Evolutionary conservation across 2,329 filamentous ascomycete species (phyloP).

Genomic region (Dothistroma pini): DNA sequence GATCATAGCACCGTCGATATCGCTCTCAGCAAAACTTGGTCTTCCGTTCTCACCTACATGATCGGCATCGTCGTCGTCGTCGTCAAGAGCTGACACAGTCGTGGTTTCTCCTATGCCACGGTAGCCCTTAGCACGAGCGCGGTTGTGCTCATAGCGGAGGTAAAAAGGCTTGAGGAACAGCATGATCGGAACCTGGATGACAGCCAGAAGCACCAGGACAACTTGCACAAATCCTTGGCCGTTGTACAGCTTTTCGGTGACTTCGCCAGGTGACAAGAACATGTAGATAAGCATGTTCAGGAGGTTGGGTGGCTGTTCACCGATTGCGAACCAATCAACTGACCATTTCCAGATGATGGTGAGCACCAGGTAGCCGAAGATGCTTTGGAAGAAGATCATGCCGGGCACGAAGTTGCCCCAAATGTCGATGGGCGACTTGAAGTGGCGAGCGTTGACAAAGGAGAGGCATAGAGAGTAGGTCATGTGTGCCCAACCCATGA

Average conservation of each 20-base stretch:
- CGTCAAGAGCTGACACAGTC: conserved; percentile 83
- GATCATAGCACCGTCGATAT: conserved; percentile 84
- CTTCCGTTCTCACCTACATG: conserved; percentile 58
- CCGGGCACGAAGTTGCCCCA: conserved; percentile 97
- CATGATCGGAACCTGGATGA: conserved; percentile 82
- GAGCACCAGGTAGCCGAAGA: conserved; percentile 93
- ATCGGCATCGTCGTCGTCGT: conserved; percentile 68
- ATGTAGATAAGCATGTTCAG: conserved; percentile 99
- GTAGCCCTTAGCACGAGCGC: conserved; percentile 81
- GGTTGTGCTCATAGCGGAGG: conserved; percentile 90
- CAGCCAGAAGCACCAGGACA: conserved; percentile 73
- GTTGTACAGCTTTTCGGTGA: conserved; percentile 70
- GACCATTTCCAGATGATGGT: conserved; percentile 98
- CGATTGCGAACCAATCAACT: conserved; percentile 73
- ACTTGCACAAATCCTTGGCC: conserved; percentile 76
- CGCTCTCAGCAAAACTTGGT: conserved; percentile 63
- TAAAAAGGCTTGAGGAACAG: conserved; percentile 96
- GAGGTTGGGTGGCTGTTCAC: conserved; percentile 72
- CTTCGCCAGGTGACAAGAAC: conserved; percentile 82
- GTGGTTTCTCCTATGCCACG: conserved; percentile 86
- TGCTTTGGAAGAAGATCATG: conserved; percentile 99
- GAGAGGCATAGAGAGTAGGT: conserved; percentile 94
- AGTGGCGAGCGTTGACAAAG: conserved; percentile 89
- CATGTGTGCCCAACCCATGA: conserved; percentile 98
- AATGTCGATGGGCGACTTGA: conserved; percentile 91